These are phyloP conservation scores for Hordeum marinum DNA, from an alignment of 176 grass and related monocot genomes.

Conservation along the genomic window DNA sequence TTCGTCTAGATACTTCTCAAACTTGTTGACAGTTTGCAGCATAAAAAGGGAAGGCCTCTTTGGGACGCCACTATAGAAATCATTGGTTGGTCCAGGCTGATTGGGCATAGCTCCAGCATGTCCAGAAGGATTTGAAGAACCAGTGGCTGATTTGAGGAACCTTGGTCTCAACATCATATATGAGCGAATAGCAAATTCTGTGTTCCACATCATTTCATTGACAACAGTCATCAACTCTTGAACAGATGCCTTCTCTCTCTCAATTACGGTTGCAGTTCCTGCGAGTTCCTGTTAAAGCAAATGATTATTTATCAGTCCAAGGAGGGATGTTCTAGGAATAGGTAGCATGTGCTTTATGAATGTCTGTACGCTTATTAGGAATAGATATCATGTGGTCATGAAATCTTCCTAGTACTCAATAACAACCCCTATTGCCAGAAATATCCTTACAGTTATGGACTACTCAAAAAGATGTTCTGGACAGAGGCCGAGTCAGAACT, in stretches of 20 bases:
- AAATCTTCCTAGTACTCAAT: neutral
- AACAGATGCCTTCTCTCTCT: constrained; percentile 77
- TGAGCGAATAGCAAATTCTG: constrained; percentile 77
- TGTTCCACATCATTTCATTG: constrained; percentile 88
- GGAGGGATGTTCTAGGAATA: neutral
- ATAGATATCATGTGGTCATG: neutral
- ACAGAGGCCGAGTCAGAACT: neutral
- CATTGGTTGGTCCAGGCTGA: constrained; percentile 52
- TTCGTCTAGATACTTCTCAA: constrained; percentile 82
- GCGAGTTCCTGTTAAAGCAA: constrained; percentile 60
- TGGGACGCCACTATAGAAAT: constrained; percentile 94
- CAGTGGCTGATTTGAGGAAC: constrained; percentile 34
- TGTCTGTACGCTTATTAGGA: neutral
- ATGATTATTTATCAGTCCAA: neutral
- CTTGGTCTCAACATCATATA: constrained; percentile 88
- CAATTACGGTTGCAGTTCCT: constrained; percentile 71
- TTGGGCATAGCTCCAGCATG: constrained; percentile 29
- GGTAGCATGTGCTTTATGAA: neutral
- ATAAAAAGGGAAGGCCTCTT: constrained; percentile 81
- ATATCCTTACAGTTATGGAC: neutral
- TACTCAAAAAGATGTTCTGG: neutral
- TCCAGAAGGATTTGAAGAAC: constrained; percentile 34
- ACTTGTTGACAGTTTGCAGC: constrained; percentile 66
- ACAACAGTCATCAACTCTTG: constrained; percentile 66
- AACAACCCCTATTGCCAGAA: neutral